Conservation (phyloP, 2,329 filamentous ascomycete species). For the Cadophora sp. region DNA sequence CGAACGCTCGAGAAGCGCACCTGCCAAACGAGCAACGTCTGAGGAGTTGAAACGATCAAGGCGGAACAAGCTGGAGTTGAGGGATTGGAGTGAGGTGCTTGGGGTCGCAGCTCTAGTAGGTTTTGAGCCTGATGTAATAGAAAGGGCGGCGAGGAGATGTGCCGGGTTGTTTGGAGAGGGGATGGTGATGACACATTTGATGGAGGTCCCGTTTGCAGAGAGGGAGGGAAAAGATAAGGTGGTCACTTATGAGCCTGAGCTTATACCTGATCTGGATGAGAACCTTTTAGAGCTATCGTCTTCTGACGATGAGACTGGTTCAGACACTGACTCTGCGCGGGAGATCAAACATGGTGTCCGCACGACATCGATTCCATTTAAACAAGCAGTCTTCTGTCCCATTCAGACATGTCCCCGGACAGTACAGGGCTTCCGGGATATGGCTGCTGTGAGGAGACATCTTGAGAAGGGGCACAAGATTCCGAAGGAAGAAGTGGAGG, state of each 20-base stretch:
- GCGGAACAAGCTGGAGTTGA: constrained; percentile 33
- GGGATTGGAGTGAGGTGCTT: constrained; percentile 87
- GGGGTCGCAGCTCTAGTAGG: constrained; percentile 78
- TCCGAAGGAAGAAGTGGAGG: constrained; percentile 58
- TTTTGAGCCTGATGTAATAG: constrained; percentile 69
- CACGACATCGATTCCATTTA: not conserved
- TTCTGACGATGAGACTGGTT: not conserved
- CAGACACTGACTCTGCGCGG: not conserved
- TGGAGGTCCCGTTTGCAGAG: constrained; percentile 29
- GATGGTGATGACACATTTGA: constrained; percentile 58
- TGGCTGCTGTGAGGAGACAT: constrained; percentile 51
- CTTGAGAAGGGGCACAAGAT: constrained; percentile 52
- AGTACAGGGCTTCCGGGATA: constrained; percentile 47
- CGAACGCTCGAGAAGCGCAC: constrained; percentile 18
- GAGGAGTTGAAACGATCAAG: constrained; percentile 19
- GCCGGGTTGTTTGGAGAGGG: constrained; percentile 75
- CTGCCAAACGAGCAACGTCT: constrained; percentile 20
- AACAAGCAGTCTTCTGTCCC: constrained; percentile 44
- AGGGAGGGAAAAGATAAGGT: constrained; percentile 23
- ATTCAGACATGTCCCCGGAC: constrained; percentile 47
- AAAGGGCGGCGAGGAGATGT: constrained; percentile 76
- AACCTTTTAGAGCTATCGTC: constrained; percentile 10
- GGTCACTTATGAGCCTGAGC: constrained; percentile 38
- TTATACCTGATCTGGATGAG: constrained; percentile 31
- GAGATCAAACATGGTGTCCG: not conserved